These are phyloP conservation scores for Mucor mucedo DNA, from an alignment of 371 early-diverging fungal species.

Conservation along the genomic window DNA sequence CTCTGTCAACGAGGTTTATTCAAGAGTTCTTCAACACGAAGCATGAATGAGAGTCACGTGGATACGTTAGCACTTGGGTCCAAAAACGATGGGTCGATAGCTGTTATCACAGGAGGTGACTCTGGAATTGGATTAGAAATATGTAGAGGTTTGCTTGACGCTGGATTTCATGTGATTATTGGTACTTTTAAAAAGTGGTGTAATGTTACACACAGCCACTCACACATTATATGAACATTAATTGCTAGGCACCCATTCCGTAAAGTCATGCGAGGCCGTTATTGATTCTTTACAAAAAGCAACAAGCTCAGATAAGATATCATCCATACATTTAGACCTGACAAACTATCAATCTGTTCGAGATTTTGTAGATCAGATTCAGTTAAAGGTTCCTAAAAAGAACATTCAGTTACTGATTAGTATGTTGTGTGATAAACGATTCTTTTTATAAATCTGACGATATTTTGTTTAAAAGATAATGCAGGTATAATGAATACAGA, in stretches of 20 bases:
- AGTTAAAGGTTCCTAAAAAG: slow-evolving; percentile 20
- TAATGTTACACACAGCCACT: neutral
- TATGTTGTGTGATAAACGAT: slow-evolving; percentile 16
- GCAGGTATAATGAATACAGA: slow-evolving; percentile 82
- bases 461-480: slow-evolving; percentile 47
- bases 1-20: slow-evolving; percentile 32
- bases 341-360: slow-evolving; percentile 32
- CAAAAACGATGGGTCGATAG: slow-evolving; percentile 6
- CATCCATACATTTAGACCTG: slow-evolving; percentile 26
- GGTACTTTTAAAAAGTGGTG: slow-evolving; percentile 20
- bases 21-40: slow-evolving; percentile 2
- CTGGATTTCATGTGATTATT: slow-evolving; percentile 44
- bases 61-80: slow-evolving; percentile 5
- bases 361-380: slow-evolving; percentile 25
- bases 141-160: slow-evolving; percentile 33
- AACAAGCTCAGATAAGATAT: slow-evolving; percentile 15
- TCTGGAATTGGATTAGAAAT: slow-evolving; percentile 52
- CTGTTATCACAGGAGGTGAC: slow-evolving; percentile 49
- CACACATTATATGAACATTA: neutral
- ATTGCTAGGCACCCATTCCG: slow-evolving; percentile 11
- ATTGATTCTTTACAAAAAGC: neutral
- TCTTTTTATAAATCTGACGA: neutral
- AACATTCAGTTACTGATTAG: slow-evolving; percentile 41
- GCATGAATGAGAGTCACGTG: slow-evolving; percentile 13
- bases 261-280: neutral